phyloP scores from a whole-genome alignment of 805 yeast species.

The Pichia sporocuriosa region DNA sequence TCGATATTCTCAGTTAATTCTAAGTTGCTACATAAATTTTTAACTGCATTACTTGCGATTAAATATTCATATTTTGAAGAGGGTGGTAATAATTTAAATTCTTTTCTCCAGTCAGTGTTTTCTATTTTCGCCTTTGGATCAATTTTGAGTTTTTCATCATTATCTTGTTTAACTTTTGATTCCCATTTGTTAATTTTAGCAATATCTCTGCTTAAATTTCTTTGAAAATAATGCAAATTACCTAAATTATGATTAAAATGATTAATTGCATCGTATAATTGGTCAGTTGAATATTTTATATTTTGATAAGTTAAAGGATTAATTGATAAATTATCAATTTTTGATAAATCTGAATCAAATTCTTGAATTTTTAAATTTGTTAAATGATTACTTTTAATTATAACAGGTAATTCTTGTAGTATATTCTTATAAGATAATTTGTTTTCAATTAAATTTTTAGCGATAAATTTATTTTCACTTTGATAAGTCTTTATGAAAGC shows the following conservation, averaged over 20 bases:
- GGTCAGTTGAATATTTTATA: constrained; percentile 45
- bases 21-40: constrained; percentile 62
- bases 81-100: constrained; percentile 62
- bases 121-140: constrained; percentile 46
- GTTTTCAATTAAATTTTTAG: constrained; percentile 53
- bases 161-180: constrained; percentile 59
- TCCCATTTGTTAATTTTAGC: constrained; percentile 71
- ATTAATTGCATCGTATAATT: constrained; percentile 62
- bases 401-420: constrained; percentile 64
- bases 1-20: constrained; percentile 66
- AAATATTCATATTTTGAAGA: constrained; percentile 72
- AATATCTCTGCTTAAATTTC: constrained; percentile 64
- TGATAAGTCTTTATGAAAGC: constrained; percentile 45
- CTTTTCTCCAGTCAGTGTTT: constrained; percentile 51
- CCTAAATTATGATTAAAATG: constrained; percentile 72
- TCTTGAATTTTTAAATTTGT: constrained; percentile 33
- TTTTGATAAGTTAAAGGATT: constrained; percentile 37
- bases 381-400: constrained; percentile 61
- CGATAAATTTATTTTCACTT: constrained; percentile 55
- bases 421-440: constrained; percentile 59
- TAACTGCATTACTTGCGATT: constrained; percentile 60
- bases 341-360: constrained; percentile 12
- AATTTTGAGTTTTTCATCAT: constrained; percentile 48
- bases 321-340: constrained; percentile 28
- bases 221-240: constrained; percentile 75